A percentile compares a stretch with the other conserved stretches of the same genome.
These are phyloP conservation scores for Phalaenopsis aphrodite DNA, from an alignment of 106 monocot genomes.

Conservation along the genomic window DNA sequence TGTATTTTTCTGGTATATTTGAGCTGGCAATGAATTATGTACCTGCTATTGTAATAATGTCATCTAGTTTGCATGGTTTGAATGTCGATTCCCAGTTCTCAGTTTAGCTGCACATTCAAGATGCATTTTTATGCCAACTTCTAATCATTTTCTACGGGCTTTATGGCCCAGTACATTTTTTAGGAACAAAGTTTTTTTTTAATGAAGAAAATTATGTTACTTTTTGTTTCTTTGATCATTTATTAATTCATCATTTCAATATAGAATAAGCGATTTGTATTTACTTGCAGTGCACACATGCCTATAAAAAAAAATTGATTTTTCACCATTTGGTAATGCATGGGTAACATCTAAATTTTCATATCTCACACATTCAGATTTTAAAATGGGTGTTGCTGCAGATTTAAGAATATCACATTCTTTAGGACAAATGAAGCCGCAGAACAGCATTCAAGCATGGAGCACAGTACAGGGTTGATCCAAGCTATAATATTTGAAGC, in stretches of 20 bases:
- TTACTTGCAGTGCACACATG: not conserved
- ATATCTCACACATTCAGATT: conserved; percentile 5
- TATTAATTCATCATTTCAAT: conserved; percentile 3
- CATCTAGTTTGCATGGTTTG: not conserved
- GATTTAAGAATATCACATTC: conserved; percentile 84
- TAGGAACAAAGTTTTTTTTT: not conserved
- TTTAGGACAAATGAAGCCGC: conserved; percentile 74
- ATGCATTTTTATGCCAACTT: too few relatives aligned
- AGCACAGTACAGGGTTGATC: conserved; percentile 69
- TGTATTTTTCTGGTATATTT: not conserved
- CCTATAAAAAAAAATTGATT: not conserved
- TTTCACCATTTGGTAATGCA: not conserved
- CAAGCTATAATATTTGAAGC: conserved; percentile 97
- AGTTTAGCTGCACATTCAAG: too few relatives aligned
- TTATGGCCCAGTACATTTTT: not conserved
- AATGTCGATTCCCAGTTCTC: too few relatives aligned
- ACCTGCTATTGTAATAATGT: not conserved
- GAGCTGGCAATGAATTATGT: not conserved
- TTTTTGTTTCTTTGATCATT: not conserved
- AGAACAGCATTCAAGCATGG: conserved; percentile 62
- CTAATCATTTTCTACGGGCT: not conserved
- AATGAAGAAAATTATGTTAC: too few relatives aligned
- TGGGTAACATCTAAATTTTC: not conserved
- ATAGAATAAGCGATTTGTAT: not conserved
- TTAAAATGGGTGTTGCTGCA: conserved; percentile 13